phyloP scores from a whole-genome alignment of 768 basidiomycete species.

The Auricularia heimuer region DNA sequence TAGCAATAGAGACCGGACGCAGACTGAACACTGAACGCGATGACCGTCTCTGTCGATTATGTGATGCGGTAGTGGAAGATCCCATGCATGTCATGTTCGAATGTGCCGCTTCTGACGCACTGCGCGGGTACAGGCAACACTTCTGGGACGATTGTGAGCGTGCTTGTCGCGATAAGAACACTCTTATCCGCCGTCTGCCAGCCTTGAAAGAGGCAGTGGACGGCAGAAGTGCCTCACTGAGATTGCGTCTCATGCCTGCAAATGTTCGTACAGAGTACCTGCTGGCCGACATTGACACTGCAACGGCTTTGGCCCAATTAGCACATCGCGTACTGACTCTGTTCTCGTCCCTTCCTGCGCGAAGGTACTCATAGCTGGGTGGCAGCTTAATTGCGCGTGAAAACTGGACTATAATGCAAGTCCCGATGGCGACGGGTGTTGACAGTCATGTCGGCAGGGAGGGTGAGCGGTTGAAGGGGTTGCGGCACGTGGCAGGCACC shows the following conservation, averaged over 20 bases:
- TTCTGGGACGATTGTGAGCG: neutral
- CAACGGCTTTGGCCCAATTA: neutral
- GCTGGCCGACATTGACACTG: neutral
- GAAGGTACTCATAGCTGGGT: neutral
- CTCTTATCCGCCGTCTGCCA: neutral
- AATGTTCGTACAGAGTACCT: neutral
- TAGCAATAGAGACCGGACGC: constrained; percentile 10
- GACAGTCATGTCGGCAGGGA: neutral
- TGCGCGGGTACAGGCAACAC: neutral
- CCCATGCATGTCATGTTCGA: neutral
- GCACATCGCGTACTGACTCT: neutral
- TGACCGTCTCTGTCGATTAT: neutral
- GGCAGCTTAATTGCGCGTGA: neutral
- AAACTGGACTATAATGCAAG: neutral
- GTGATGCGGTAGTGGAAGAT: neutral
- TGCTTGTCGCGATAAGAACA: neutral
- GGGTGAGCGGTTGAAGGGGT: neutral
- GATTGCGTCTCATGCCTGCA: neutral
- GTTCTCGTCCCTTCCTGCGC: neutral
- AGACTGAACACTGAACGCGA: neutral
- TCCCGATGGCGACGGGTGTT: neutral
- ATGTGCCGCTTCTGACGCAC: neutral
- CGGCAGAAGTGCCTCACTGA: neutral
- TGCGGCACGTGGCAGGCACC: neutral
- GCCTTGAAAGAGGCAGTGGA: neutral